Conservation (phyloP, 2,329 filamentous ascomycete genomes). For the Cercospora berteroae region DNA sequence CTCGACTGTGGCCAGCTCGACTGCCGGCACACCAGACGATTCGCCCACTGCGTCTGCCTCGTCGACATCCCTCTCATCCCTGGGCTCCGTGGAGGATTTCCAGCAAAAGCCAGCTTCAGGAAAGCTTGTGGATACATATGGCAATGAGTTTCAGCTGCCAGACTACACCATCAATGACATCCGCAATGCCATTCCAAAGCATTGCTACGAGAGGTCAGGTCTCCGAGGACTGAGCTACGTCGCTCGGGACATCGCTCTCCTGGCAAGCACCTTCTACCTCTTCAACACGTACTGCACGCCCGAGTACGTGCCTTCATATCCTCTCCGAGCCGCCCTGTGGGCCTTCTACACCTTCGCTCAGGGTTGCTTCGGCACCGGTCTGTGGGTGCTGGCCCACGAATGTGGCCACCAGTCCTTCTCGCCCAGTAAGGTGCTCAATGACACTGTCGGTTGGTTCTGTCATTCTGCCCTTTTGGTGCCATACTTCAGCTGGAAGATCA, state of each 20-base stretch:
- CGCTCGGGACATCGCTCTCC: slow-evolving; percentile 69
- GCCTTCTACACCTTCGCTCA: slow-evolving; percentile 74
- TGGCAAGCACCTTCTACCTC: slow-evolving; percentile 77
- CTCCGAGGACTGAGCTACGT: slow-evolving; percentile 77
- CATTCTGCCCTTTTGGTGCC: slow-evolving; percentile 88
- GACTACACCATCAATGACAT: slow-evolving; percentile 98
- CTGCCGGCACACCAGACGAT: slow-evolving; percentile 56
- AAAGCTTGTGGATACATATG: slow-evolving; percentile 83
- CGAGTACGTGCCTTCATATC: slow-evolving; percentile 70
- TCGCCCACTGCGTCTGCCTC: slow-evolving; percentile 67
- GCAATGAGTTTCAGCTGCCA: slow-evolving; percentile 89
- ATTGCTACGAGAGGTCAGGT: slow-evolving; percentile 90
- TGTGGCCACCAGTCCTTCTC: slow-evolving; percentile 98
- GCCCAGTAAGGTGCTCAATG: slow-evolving; percentile 83
- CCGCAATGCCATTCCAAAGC: slow-evolving; percentile 92
- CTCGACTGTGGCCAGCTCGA: slow-evolving; percentile 56
- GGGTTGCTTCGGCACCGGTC: slow-evolving; percentile 86
- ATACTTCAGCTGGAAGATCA: slow-evolving; percentile 99
- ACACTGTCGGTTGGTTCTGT: slow-evolving; percentile 85
- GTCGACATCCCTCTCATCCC: slow-evolving; percentile 86
- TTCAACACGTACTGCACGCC: slow-evolving; percentile 89
- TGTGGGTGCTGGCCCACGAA: slow-evolving; percentile 97
- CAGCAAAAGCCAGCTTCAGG: slow-evolving; percentile 45
- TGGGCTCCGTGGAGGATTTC: slow-evolving; percentile 65
- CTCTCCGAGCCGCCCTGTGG: slow-evolving; percentile 65